Conservation (phyloP, 345 rosid species). For the Populus tremula region DNA sequence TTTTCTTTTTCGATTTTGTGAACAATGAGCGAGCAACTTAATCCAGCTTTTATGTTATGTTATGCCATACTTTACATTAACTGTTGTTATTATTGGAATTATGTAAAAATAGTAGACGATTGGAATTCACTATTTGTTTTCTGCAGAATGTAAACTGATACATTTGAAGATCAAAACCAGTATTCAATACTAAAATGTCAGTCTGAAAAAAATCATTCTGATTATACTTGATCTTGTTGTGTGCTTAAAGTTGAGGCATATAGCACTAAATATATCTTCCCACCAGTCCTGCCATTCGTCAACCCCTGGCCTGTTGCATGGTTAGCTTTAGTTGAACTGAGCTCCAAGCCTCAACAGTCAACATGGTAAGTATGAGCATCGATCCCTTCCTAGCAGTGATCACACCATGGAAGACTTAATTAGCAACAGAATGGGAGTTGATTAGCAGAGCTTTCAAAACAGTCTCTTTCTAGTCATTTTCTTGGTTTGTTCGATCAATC, state of each 20-base stretch:
- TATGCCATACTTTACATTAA: not conserved
- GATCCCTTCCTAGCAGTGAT: not conserved
- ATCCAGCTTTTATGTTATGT: not conserved
- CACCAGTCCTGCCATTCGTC: not conserved
- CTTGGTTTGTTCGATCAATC: slow-evolving; percentile 25
- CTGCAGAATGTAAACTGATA: not conserved
- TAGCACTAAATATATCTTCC: not conserved
- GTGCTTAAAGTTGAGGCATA: not conserved
- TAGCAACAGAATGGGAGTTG: not conserved
- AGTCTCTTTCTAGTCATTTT: not conserved
- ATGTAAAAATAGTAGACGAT: not conserved
- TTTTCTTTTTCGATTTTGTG: too few relatives aligned
- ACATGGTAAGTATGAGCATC: not conserved
- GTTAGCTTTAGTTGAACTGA: not conserved
- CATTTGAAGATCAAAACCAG: not conserved
- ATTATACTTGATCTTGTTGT: not conserved
- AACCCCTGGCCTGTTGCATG: not conserved
- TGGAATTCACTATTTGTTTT: not conserved
- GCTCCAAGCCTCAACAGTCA: not conserved
- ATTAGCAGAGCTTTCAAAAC: not conserved
- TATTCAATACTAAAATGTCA: not conserved
- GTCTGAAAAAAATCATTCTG: not conserved
- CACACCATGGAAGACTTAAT: not conserved
- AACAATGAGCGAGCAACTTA: too few relatives aligned
- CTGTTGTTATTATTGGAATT: not conserved